Base-by-base conservation (phyloP, 2,329 filamentous ascomycete genomes). In the Sclerotinia borealis region DNA sequence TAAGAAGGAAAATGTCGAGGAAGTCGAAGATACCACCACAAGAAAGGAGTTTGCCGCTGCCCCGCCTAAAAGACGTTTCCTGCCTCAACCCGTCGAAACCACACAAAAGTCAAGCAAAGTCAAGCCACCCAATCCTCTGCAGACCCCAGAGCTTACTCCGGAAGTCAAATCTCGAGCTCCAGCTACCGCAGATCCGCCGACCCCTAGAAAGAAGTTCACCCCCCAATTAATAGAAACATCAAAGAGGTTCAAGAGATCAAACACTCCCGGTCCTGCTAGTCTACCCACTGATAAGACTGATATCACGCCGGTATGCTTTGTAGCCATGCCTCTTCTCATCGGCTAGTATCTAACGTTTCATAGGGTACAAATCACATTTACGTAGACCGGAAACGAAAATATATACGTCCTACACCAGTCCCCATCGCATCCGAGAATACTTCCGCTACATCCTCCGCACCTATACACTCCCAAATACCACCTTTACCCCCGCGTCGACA, bases 201-300 rank as follows among this genome's bases (percentile, higher is more conserved):
- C 66, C 56, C 67, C 63, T 25, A 68, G 67, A 69, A 79, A 81
- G 67, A 78, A 78, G 65, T 96, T 96, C 74, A 83, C 87, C 36
- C 92, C 92, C 15, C 88, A 93, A 71, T 79, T 96, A 62, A 87
- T 96, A 66, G 91, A 93, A 75, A 93, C 90, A 3, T 89, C 89
- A 4, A 85, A 86, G 70, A 83, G 92, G 60, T 86, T 86, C 39
- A 85, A 89, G 67, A 86, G 86, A 71, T 83, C 83, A 19, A 86
- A 86, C 25, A 88, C 92, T 69, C 75, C 81, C 1, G 81, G 81
- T 7, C 85, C 86, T 25, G 84, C 86, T 36, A 84, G 86, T 27
- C 81, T 80, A 61, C 85, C 83, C 13, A 82, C 83, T 64, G 86
- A 90, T 76, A 90, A 88, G 77, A 92, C 89, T 41, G 88, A 92